Evolutionary conservation across 768 basidiomycete genomes (phyloP).

Genomic region (Boletus rubescentipes): DNA sequence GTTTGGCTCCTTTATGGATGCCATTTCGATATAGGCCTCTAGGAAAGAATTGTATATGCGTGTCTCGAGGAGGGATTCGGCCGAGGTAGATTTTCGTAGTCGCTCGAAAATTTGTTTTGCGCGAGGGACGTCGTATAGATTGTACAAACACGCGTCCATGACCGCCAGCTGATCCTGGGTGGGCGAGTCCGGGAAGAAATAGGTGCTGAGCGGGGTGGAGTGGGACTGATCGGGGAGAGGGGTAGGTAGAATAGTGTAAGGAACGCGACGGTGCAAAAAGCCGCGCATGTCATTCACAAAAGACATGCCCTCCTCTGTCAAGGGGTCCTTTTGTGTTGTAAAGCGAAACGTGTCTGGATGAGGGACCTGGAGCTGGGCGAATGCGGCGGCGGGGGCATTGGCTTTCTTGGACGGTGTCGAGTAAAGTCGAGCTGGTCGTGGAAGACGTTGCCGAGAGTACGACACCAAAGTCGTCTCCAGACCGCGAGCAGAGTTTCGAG

Average conservation of each 20-base stretch:
- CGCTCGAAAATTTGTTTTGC: slow-evolving; percentile 72
- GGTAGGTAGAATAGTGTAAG: slow-evolving; percentile 62
- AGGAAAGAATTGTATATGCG: slow-evolving; percentile 66
- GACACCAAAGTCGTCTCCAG: slow-evolving; percentile 48
- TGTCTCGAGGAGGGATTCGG: slow-evolving; percentile 46
- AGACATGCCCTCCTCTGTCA: slow-evolving; percentile 12
- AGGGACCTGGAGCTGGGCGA: slow-evolving; percentile 37
- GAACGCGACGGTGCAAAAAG: slow-evolving; percentile 48
- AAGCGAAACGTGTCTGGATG: slow-evolving; percentile 40
- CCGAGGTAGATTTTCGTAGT: slow-evolving; percentile 45
- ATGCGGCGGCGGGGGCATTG: slow-evolving; percentile 53
- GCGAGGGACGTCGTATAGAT: slow-evolving; percentile 71
- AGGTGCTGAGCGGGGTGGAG: slow-evolving; percentile 39
- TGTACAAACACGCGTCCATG: slow-evolving; percentile 81
- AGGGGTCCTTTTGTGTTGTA: slow-evolving; percentile 24
- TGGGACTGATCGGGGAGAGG: slow-evolving; percentile 55
- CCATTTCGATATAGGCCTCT: slow-evolving; percentile 62
- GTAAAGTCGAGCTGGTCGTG: slow-evolving; percentile 68
- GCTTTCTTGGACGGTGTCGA: slow-evolving; percentile 60
- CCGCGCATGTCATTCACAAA: slow-evolving; percentile 42
- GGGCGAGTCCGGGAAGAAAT: slow-evolving; percentile 62
- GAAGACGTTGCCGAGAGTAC: slow-evolving; percentile 64
- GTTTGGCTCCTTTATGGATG: slow-evolving; percentile 42
- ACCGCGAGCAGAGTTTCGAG: slow-evolving; percentile 27
- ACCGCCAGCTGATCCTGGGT: slow-evolving; percentile 72